Evolutionary conservation across 352 stramenopile species (phyloP), one percentile per base, ranked within the genome.

Genomic region (Pythium monospermum): DNA sequence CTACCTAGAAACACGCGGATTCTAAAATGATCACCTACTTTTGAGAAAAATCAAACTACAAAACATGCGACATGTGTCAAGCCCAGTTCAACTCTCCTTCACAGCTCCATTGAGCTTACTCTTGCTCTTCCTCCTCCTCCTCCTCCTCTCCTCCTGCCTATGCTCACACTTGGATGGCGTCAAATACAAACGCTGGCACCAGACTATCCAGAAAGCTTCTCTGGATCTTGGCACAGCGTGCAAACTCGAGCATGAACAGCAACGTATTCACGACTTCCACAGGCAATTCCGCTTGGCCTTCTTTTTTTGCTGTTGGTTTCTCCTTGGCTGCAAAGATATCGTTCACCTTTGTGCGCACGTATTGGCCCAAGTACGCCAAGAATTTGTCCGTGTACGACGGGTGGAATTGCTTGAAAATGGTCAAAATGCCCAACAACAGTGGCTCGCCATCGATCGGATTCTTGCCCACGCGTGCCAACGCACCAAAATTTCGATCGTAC

Each of bases 361-460:
- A 98, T 68, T 98, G 93, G 6, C 90, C 88, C 53, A 97, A 59
- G 52, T 96, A 98, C 19, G 83, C 76, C 15, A 98, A 69, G 48
- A 97, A 95, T 46, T 92, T 89, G 49, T 95, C 77, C n/a, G 85
- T 91, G 69, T 96, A 97, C 22, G 86, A 95, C 47, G 89, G 87
- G 64, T 98, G 92, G 64, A 98, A 97, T 67, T 98, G 93, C 66
- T 96, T 96, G 48, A 98, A 81, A 31, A 98, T 77, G 5, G 91
- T 98, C 18, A 90, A 61, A 33, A 97, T 90, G 10, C 93, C 93
- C 21, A 95, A 68, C 26, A 97, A 71, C 45, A 98, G 57, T 39
- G 91, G 86, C 59, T 94, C 79, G 35, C 93, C 93, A 57, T 98
- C 93, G 33, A 97, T 93, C 7, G 87, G 84, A 57, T 97, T 97